Percentiles rank a stretch among this genome's conserved stretches.
Conservation (phyloP, 371 early-diverging fungal species). For the Apophysomyces sp. region DNA sequence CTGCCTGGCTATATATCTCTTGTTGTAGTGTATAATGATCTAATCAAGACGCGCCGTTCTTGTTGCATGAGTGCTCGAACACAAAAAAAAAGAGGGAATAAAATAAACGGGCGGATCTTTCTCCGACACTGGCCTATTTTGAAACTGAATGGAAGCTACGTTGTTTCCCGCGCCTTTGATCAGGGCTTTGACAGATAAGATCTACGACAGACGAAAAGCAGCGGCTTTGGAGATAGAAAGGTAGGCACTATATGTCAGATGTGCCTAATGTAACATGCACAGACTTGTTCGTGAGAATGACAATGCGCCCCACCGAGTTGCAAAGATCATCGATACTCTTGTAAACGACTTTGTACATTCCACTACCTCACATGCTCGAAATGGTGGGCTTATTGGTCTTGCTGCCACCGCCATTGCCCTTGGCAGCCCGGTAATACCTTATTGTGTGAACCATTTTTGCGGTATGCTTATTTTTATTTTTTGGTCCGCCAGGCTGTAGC, state of each 20-base stretch:
- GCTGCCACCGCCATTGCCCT: constrained; percentile 89
- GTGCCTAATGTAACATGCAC: neutral
- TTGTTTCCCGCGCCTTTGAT: constrained; percentile 31
- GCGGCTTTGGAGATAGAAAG: constrained; percentile 89
- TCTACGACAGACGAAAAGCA: constrained; percentile 87
- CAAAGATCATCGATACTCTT: constrained; percentile 67
- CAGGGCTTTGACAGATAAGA: constrained; percentile 76
- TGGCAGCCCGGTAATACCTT: constrained; percentile 54
- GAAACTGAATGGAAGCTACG: constrained; percentile 23
- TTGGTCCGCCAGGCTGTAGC: constrained; percentile 52
- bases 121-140: neutral
- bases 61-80: neutral
- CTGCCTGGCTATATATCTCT: neutral
- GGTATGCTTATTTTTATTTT: neutral
- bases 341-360: constrained; percentile 84
- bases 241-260: constrained; percentile 26
- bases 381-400: constrained; percentile 91
- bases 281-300: constrained; percentile 75
- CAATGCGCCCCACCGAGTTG: constrained; percentile 54
- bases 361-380: constrained; percentile 73
- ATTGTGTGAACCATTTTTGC: neutral
- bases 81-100: neutral
- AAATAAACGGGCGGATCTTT: neutral
- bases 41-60: neutral
- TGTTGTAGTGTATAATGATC: neutral